Evolutionary conservation across 495 filamentous ascomycete species (phyloP), one percentile per base, ranked within the genome.

Genomic region (Aspergillus heteromorphus): DNA sequence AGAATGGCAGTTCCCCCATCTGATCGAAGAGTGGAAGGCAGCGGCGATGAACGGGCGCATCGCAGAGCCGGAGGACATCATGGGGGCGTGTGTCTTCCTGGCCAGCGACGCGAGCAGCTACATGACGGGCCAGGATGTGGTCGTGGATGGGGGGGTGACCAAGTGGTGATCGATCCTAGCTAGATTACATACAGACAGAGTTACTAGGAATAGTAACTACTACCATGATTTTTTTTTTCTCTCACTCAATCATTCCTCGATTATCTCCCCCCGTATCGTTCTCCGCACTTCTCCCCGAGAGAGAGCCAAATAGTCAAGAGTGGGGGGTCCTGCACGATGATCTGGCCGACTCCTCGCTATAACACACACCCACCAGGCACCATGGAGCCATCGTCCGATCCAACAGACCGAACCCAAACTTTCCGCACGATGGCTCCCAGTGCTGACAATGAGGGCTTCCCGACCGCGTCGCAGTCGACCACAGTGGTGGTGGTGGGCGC

Each of bases 101-200:
- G 88, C 87, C 6, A 88, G 85, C 29, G 88, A 93, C 56, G 84
- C 88, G 5, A 85, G 80, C 27, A 65, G 73, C 30, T 96, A 88
- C 73, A 89, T 92, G 84, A 93, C 90, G 5, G 91, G 90, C 27
- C 76, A 80, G 61, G 86, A 93, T 70, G 76, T 90, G 53, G 72
- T 88, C 23, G 67, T 73, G 20, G 70, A 73, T 60, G 70, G 69
- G 45, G 69, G 71, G 45, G 67, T 69, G 10, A 69, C 63, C 18
- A 57, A 58, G 21, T 72, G 69, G 69, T 68, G 56, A 56, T 52
- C 51, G 16, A 53, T 49, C 19, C 8, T 42, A n/a, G n/a, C n/a
- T n/a, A n/a, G n/a, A n/a, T n/a, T n/a, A n/a, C n/a, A n/a, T n/a
- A n/a, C n/a, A n/a, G n/a, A n/a, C n/a, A n/a, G n/a, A n/a, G n/a